Conservation (phyloP, 2,329 filamentous ascomycete genomes). For the Ciborinia camelliae region DNA sequence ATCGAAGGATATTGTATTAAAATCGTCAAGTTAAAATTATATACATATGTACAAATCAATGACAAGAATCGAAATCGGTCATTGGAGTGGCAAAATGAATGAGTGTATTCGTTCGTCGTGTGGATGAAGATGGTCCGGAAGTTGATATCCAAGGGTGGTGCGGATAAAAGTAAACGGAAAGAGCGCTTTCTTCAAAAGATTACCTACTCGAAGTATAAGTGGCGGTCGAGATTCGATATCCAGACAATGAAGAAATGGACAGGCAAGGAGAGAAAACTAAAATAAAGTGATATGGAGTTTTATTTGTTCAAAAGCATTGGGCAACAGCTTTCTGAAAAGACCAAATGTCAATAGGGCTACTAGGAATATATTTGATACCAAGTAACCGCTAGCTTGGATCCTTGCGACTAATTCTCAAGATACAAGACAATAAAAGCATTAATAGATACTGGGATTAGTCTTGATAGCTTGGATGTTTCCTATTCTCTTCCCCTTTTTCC, state of each 20-base stretch:
- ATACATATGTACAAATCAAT: background rate
- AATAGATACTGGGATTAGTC: background rate
- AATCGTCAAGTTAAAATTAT: background rate
- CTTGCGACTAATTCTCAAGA: background rate
- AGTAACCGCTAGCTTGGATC: background rate
- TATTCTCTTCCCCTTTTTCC: background rate
- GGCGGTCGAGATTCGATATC: background rate
- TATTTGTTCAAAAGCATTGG: background rate
- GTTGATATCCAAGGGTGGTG: background rate
- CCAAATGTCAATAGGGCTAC: background rate
- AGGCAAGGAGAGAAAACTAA: too few species aligned
- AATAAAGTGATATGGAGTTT: background rate
- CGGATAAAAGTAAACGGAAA: background rate
- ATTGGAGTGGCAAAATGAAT: background rate
- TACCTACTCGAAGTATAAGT: background rate
- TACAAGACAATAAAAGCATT: background rate
- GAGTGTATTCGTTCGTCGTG: background rate
- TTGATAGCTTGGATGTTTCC: background rate
- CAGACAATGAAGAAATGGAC: background rate
- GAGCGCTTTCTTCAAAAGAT: background rate
- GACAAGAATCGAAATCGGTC: background rate
- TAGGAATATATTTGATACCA: background rate
- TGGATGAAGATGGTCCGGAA: background rate
- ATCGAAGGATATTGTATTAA: background rate
- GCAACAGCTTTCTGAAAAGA: background rate